Evolutionary conservation across 768 basidiomycete species (phyloP), one percentile per base, ranked within the genome.

Genomic region (Lentinula sp.): DNA sequence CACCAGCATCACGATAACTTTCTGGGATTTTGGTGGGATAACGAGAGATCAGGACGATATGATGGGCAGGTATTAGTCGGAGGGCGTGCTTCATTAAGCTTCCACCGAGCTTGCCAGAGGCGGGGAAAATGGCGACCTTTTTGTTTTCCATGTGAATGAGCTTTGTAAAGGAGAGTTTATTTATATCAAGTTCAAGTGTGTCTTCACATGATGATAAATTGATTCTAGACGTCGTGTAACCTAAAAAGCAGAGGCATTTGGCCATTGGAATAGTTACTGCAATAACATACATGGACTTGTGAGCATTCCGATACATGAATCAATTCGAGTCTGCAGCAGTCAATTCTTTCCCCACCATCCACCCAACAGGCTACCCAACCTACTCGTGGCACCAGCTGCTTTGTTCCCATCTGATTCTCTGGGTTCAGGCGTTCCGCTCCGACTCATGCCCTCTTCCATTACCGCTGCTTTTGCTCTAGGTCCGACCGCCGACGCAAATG

Each of bases 341-440:
- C 28, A 78, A 62, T 70, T 79, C 60, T 68, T 75, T 15, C 89
- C 88, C 91, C 91, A 93, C 91, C 91, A 93, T 4, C 90, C 91
- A 28, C 91, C 91, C 28, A 93, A 74, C 60, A 93, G 69, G 61
- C 81, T 80, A 59, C 85, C 79, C 56, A 93, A 73, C 3, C 90
- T 88, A 28, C 86, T 80, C 18, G 73, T 73, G 23, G 73, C 66
- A 10, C 79, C 74, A 3, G 73, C 72, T 60, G 37, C 0, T 28
- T 43, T 23, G 43, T 6, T 41, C 6, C 41, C 55, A 6, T 20
- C 55, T n/a, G 15, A 13, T 20, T 56, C 55, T 15, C 41, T 67
- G 2, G 82, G 77, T 61, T 85, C 81, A 1, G 83, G 85, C 5
- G 84, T 82, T 54, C 73, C 71, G 1, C 66, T 52, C 5, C 82